Base-by-base conservation (phyloP, 345 rosid genomes). In the Eucalyptus leucophloia region DNA sequence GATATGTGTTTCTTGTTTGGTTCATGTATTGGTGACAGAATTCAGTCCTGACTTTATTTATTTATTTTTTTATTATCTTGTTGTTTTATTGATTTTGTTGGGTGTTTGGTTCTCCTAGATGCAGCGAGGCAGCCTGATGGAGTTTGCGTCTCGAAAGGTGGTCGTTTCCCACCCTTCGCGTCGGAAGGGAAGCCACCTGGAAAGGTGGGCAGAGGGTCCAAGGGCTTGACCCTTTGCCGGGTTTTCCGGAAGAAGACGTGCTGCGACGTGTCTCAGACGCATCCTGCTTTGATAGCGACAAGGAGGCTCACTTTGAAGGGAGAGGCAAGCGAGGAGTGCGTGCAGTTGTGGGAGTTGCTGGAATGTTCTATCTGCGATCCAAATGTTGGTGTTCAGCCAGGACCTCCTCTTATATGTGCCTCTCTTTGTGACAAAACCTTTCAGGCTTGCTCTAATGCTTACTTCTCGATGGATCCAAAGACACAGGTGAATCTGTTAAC, bases 331-430 rank as follows among this genome's bases (percentile, higher is more conserved):
- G 92, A 93, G 88, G 99, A 96, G 72, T 98, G 99, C 65, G 91
- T 94, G 92, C 93, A 95, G 28, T 88, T 96, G 86, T 98, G 97
- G 94, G 99, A 98, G 90, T 90, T 95, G 89, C 89, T 97, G 94
- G 99, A 98, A 93, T 98, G 99, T 90, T 96, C 99, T n/a, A 94
- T 97, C 86, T 98, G 99, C 40, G 98, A 98, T 89, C 99, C 99
- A 3, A 91, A 50, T 23, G 91, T 97, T 69, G 99, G 99, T 45
- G 92, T 94, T 88, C 96, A 94, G 92, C 98, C 97, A 12, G 99
- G 99, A 87, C 96, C 96, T 90, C 99, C 99, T 12, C 95, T 94
- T 32, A 91, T 98, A 49, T 98, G 99, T 49, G 87, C 92, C 56
- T 96, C 97, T 9, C 95, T 97, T 65, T 98, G 99, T 93, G 94